Base-by-base conservation (phyloP, 805 yeast genomes). In the Kurtzmaniella cleridarum region DNA sequence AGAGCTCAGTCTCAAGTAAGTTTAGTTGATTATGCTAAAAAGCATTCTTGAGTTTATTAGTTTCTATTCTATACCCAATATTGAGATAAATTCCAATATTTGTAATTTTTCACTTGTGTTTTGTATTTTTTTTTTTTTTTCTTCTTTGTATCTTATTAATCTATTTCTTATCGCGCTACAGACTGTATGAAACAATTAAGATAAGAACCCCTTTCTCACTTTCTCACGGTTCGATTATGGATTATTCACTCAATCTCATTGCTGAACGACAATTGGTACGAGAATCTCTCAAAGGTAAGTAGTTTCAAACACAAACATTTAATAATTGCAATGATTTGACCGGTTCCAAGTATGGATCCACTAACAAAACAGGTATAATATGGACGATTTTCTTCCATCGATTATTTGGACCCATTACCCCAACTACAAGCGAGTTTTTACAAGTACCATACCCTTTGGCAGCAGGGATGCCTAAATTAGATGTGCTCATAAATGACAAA, bases 341-440 rank as follows among this genome's bases (percentile, higher is more conserved):
- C 14, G 39, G 11, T n/a, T 36, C 13, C n/a, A 12, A 5, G 17
- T 14, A 26, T 27, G 36, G 9, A 7, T 8, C 10, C 30, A 18
- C 48, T 42, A 43, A 45, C 44, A 18, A 14, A 4, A 7, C 41
- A 68, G 86, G 84, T 1, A 59, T 82, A 20, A 55, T 85, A 39
- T 79, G 85, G 66, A 65, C 85, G 2, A 76, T 84, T 14, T 75
- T 84, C 54, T 84, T 84, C 55, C 76, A 79, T 40, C 62, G 95
- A 32, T 61, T 82, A 20, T 78, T 85, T 52, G 91, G 90, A 0
- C 71, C 80, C 1, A 64, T 82, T 13, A 56, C 61, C 1, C 88
- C 90, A 2, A 56, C 62, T 12, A 70, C 76, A 3, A 59, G 62
- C n/a, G 81, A 78, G 44, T 77, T 79, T 37, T 56, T 75, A 8